A percentile compares a stretch with the other conserved stretches of the same genome.
Conservation (phyloP, 2,329 filamentous ascomycete species). For the Monilinia vaccinii-corymbosi region DNA sequence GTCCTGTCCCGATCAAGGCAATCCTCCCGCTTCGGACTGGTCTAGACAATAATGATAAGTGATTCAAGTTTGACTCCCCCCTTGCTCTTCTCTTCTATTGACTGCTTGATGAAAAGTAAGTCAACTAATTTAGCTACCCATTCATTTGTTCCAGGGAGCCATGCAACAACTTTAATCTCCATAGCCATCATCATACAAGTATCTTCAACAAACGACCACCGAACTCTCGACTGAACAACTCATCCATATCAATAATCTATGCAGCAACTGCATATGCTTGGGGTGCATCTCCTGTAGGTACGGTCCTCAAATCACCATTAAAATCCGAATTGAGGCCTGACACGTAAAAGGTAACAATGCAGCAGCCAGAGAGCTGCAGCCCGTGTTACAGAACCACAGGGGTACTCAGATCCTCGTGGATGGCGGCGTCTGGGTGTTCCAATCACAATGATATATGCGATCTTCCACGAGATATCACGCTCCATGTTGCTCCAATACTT, state of each 20-base stretch:
- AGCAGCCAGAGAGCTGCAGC: background rate
- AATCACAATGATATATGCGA: background rate
- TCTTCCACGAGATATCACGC: background rate
- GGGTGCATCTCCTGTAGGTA: conserved; percentile 1
- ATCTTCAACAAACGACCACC: too few relatives aligned
- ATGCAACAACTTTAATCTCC: background rate
- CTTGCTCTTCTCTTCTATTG: too few relatives aligned
- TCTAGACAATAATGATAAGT: too few relatives aligned
- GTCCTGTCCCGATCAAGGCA: background rate
- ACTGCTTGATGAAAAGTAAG: too few relatives aligned
- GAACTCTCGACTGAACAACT: background rate
- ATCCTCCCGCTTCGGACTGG: too few relatives aligned
- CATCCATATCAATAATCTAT: background rate
- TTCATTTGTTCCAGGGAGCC: too few relatives aligned
- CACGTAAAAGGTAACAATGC: conserved; percentile 7
- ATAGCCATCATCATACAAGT: background rate
- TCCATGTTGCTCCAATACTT: background rate
- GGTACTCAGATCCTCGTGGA: background rate
- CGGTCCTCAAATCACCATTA: background rate
- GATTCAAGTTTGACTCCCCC: too few relatives aligned
- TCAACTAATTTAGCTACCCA: too few relatives aligned
- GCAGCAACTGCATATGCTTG: background rate
- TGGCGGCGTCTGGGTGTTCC: background rate
- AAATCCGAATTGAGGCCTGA: conserved; percentile 11
- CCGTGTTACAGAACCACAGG: background rate